A percentile compares a stretch with the other conserved stretches of the same genome.
These are phyloP conservation scores for Rubia peregrina DNA, from an alignment of 305 asterid genomes.

Conservation along the genomic window DNA sequence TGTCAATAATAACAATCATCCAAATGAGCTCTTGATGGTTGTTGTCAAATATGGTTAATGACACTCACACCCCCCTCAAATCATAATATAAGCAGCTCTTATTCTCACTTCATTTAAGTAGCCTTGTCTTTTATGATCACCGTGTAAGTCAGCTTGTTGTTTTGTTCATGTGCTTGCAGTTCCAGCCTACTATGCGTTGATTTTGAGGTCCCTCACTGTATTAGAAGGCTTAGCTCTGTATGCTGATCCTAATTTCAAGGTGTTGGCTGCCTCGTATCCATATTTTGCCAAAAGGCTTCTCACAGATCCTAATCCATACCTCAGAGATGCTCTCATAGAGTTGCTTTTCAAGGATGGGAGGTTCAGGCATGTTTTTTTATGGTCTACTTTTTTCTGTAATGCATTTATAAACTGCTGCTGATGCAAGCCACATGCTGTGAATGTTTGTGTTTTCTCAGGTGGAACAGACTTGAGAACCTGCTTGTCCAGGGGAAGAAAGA, in stretches of 20 bases:
- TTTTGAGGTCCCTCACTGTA: conserved; percentile 96
- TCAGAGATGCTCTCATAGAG: conserved; percentile 98
- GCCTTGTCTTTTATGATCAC: not conserved
- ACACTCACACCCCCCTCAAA: not conserved
- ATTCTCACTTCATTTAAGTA: not conserved
- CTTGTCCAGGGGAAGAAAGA: conserved; percentile 86
- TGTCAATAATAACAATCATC: conserved; percentile 10
- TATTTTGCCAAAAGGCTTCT: conserved; percentile 98
- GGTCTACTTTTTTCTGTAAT: conserved; percentile 4
- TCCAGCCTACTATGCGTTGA: conserved; percentile 96
- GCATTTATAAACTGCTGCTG: conserved; percentile 10
- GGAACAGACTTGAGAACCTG: conserved; percentile 98
- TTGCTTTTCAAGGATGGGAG: conserved; percentile 93
- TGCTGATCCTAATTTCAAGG: conserved; percentile 98
- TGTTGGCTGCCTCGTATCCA: conserved; percentile 97
- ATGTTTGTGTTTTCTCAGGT: conserved; percentile 47
- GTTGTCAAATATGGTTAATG: not conserved
- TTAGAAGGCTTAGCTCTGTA: conserved; percentile 96
- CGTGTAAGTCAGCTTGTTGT: conserved; percentile 24
- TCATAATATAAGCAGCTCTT: not conserved
- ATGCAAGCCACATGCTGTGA: conserved; percentile 22
- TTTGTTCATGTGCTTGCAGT: conserved; percentile 50
- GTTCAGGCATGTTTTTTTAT: conserved; percentile 64
- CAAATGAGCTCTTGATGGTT: not conserved
- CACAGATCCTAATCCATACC: conserved; percentile 97